Evolutionary conservation across 2,329 filamentous ascomycete species (phyloP), one percentile per base, ranked within the genome.

Genomic region (Hymenoscyphus repandus): DNA sequence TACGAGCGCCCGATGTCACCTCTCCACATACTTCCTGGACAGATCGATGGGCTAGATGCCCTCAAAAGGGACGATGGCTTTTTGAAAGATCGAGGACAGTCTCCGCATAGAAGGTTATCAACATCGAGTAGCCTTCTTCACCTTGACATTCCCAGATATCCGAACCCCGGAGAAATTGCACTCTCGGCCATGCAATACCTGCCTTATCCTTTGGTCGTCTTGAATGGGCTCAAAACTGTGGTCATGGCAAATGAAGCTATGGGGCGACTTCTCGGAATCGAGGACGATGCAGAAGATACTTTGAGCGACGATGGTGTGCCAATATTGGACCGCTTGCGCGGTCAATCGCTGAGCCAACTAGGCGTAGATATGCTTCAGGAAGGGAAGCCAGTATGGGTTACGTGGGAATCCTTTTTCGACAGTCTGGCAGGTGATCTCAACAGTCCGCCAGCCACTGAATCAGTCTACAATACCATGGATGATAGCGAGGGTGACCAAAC

Each of bases 181-280:
- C 81, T 88, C 52, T 78, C 82, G 1, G 82, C 85, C 5, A 71
- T 91, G 68, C 85, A 88, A 62, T 89, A 87, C 62, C 72, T 91
- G 5, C 88, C 87, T 0, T 80, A 88, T 42, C 87, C 87, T 0
- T 66, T 88, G 4, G 66, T 90, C 33, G 80, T 91, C 1, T 70
- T 91, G 33, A 84, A 83, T 45, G 79, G 75, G 33, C 62, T 79
- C 30, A 90, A 90, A 67, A 86, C 83, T 0, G 77, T 90, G 2
- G 75, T 87, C 1, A 68, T 90, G 37, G 86, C 85, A 31, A 91
- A 91, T 60, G 84, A 90, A 58, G 83, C 87, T 17, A 85, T 90
- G 79, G 85, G 82, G 1, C 76, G 80, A 49, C 69, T 91, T 60
- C 69, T 91, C 18, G 83, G 81, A 3, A 72, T 87, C 44, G 72